Conservation (phyloP, 257 asterid genomes). For the Orobanche coerulescens region DNA sequence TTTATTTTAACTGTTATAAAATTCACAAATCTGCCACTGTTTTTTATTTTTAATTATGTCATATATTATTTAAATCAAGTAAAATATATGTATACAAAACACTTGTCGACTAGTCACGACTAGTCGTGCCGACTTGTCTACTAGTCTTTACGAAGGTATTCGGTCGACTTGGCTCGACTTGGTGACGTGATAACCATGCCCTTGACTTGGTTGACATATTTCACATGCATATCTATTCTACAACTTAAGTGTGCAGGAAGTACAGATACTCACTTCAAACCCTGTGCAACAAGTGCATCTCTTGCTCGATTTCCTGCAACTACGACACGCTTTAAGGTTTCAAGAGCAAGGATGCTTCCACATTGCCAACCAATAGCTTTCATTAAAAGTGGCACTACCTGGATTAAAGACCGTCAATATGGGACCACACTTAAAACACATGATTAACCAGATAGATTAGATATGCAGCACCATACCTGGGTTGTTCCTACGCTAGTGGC, state of each 20-base stretch:
- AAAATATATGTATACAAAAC: too few relatives aligned
- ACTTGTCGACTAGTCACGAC: too few relatives aligned
- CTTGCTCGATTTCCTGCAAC: conserved; percentile 97
- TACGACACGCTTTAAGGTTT: conserved; percentile 92
- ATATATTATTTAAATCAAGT: too few relatives aligned
- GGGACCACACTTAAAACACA: conserved; percentile 15
- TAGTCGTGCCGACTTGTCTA: too few relatives aligned
- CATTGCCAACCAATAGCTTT: conserved; percentile 99
- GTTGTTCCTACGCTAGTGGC: conserved; percentile 97
- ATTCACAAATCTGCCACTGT: too few relatives aligned
- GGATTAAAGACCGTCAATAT: conserved; percentile 25
- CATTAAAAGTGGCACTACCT: conserved; percentile 98
- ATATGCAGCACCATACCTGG: conserved; percentile 42
- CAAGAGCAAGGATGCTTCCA: conserved; percentile 97
- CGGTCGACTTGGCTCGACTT: too few relatives aligned
- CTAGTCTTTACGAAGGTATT: too few relatives aligned
- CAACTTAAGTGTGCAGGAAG: background rate
- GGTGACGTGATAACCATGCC: too few relatives aligned
- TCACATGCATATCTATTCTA: conserved; percentile 12
- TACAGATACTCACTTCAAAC: conserved; percentile 64
- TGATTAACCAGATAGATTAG: background rate
- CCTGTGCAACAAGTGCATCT: conserved; percentile 98
- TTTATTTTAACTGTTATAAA: too few relatives aligned
- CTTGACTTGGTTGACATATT: background rate
- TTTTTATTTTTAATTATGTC: too few relatives aligned